phyloP scores from a whole-genome alignment of 768 basidiomycete genomes.

The Floccularia luteovirens region DNA sequence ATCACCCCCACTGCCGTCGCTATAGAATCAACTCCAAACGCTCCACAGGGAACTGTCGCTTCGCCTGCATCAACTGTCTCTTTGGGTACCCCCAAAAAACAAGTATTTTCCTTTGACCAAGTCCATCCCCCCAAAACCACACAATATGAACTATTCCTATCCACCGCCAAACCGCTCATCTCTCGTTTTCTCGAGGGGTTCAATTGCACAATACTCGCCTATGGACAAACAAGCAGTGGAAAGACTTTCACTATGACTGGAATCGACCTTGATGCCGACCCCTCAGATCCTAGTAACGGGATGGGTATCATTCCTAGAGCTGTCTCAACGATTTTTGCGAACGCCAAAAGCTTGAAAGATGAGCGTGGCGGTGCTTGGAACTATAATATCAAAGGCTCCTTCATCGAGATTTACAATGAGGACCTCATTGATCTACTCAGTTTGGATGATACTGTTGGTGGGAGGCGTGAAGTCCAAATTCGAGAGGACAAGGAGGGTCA shows the following conservation, averaged over 20 bases:
- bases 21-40: slow-evolving; percentile 65
- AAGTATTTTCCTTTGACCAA: slow-evolving; percentile 88
- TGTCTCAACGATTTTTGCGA: slow-evolving; percentile 79
- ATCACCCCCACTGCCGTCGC: slow-evolving; percentile 66
- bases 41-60: slow-evolving; percentile 42
- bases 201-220: slow-evolving; percentile 97
- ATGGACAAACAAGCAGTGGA: slow-evolving; percentile 95
- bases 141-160: slow-evolving; percentile 81
- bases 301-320: slow-evolving; percentile 97
- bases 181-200: slow-evolving; percentile 88
- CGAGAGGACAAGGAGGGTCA: slow-evolving; percentile 95
- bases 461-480: slow-evolving; percentile 84
- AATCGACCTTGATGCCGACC: slow-evolving; percentile 82
- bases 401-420: slow-evolving; percentile 98
- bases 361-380: slow-evolving; percentile 73
- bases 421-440: slow-evolving; percentile 94
- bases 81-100: slow-evolving; percentile 58
- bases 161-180: slow-evolving; percentile 79
- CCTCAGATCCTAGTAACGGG: slow-evolving; percentile 70
- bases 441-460: slow-evolving; percentile 58
- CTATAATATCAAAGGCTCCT: slow-evolving; percentile 79
- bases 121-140: slow-evolving; percentile 83
- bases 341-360: slow-evolving; percentile 69
- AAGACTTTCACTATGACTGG: slow-evolving; percentile 99
- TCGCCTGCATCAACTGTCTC: slow-evolving; percentile 38